Base-by-base conservation (phyloP, 108 stramenopile species). In the Cyclotella baltica region DNA sequence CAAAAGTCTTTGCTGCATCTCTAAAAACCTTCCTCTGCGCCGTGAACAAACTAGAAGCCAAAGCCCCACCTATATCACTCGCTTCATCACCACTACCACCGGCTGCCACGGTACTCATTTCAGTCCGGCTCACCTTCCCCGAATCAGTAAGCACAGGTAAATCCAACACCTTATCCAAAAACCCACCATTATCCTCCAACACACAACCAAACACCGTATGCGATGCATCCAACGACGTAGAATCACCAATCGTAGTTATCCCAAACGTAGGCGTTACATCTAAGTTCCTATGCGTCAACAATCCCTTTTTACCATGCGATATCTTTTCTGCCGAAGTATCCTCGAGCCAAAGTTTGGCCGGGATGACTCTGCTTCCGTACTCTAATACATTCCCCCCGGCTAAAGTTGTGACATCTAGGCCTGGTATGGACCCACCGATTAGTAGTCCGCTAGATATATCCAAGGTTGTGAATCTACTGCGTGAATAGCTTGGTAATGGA, bases 181-280 rank as follows among this genome's bases (percentile, higher is more conserved):
- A 91, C 3, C 83, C 83, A 40, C 67, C 38, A 3, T 72, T 83
- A 56, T 89, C 88, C 53, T 71, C 78, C 62, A 96, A 33, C 8
- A 96, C 28, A 62, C 83, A 86, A 40, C 95, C 95, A 85, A 96
- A 96, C 19, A 96, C 89, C 8, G 86, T 87, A 67, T 93, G 85
- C 22, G 92, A 79, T 6, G 72, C 75, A 70, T 96, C 92, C 16
- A 96, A 76, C 25, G 78, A 76, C 11, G 80, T 51, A 3, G 88
- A 67, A 31, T 62, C 73, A 11, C 58, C 19, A 23, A 88, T 77
- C 53, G 95, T 96, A 20, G 95, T 96, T 33, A 96, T 89, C 18
- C 89, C 92, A 84, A 93, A 96, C 22, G 77, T 72, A 13, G 95
- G 95, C 27, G 79, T 71, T 18, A 83, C 66, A 33, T 96, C 93